Percentiles rank a stretch among this genome's conserved stretches.
These are phyloP conservation scores for Alternaria brassicae DNA, from an alignment of 2,329 filamentous ascomycete genomes.

Conservation along the genomic window DNA sequence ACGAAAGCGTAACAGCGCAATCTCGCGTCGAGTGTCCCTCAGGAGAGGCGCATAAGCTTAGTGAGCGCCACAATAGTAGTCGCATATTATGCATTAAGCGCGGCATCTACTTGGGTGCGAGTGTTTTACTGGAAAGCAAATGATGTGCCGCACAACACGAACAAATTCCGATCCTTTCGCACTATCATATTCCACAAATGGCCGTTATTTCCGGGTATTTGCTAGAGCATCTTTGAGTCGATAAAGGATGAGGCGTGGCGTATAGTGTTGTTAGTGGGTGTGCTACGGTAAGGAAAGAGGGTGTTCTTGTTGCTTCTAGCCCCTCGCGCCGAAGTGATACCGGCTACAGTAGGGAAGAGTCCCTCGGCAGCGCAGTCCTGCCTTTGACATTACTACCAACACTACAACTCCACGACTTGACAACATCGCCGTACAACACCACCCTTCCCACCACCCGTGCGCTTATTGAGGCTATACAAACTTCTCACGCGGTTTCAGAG, in stretches of 20 bases:
- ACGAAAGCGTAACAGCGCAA: slow-evolving; percentile 13
- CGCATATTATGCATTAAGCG: slow-evolving; percentile 16
- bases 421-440: not conserved
- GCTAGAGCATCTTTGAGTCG: not conserved
- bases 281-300: slow-evolving; percentile 1
- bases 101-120: slow-evolving; percentile 11
- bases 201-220: slow-evolving; percentile 5
- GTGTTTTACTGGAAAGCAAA: slow-evolving; percentile 15
- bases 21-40: slow-evolving; percentile 22
- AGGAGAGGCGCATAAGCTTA: slow-evolving; percentile 20
- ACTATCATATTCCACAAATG: slow-evolving; percentile 15
- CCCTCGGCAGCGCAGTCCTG: not conserved
- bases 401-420: not conserved
- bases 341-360: slow-evolving; percentile 5
- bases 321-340: slow-evolving; percentile 11
- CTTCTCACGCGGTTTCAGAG: not conserved
- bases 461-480: not conserved
- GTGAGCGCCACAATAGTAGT: slow-evolving; percentile 23
- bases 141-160: slow-evolving; percentile 25
- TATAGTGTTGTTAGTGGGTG: not conserved
- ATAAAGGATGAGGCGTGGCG: slow-evolving; percentile 1
- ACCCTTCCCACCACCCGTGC: not conserved
- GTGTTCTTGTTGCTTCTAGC: slow-evolving; percentile 3
- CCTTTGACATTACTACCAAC: not conserved
- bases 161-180: not conserved